Percentiles rank a stretch among this genome's conserved stretches.
phyloP scores from a whole-genome alignment of 2,329 filamentous ascomycete species.

The Xylariaceae sp. region DNA sequence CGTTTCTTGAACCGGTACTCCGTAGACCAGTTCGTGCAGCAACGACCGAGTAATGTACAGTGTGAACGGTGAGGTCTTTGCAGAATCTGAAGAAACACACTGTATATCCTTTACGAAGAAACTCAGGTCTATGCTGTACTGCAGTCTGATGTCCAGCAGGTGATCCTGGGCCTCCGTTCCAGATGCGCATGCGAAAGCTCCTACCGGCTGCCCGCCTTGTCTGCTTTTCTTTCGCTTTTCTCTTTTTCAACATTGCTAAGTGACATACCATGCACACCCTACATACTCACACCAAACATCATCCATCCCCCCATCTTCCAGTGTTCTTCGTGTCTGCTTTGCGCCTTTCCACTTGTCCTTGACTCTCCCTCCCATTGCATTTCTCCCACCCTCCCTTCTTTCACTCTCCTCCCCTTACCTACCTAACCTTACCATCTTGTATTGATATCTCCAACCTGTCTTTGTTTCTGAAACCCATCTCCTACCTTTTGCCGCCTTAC shows the following conservation, averaged over 20 bases:
- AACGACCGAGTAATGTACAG: conserved; percentile 13
- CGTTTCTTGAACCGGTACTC: conserved; percentile 5
- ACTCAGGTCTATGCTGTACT: too few species aligned
- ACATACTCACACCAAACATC: conserved; percentile 27
- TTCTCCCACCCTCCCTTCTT: conserved; percentile 11
- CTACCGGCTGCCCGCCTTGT: conserved; percentile 22
- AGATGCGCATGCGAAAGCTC: conserved; percentile 21
- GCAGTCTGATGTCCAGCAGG: conserved; percentile 4
- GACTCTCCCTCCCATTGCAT: not conserved
- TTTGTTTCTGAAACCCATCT: not conserved
- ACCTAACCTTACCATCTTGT: too few species aligned
- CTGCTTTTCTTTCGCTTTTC: conserved; percentile 22
- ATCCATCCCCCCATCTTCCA: conserved; percentile 6
- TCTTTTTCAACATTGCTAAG: too few species aligned
- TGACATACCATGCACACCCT: too few species aligned
- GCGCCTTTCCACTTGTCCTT: not conserved
- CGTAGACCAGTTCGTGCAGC: conserved; percentile 4
- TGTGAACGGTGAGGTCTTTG: not conserved
- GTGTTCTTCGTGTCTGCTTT: not conserved
- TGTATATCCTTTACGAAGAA: not conserved
- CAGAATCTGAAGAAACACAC: not conserved
- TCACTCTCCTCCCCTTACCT: conserved; percentile 4
- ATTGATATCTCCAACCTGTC: not conserved
- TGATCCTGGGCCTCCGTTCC: conserved; percentile 14
- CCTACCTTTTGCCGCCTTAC: not conserved